Conservation (phyloP, 2,329 filamentous ascomycete species). For the Madurella fahalii region DNA sequence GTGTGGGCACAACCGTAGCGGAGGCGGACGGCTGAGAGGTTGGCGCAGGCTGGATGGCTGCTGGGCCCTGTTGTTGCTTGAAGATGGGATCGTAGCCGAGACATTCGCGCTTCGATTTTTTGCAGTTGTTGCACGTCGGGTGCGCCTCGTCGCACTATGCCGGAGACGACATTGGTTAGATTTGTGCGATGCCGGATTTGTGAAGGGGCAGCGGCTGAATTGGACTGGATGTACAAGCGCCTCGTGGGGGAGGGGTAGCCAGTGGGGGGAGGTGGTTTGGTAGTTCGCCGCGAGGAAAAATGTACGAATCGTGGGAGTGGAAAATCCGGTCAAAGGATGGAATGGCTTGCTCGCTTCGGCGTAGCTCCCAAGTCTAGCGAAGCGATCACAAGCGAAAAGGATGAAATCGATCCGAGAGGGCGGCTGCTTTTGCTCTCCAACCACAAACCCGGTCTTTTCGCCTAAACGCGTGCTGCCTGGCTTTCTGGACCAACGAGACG, state of each 20-base stretch:
- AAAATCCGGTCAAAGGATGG: conserved; percentile 1
- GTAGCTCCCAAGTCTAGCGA: conserved; percentile 31
- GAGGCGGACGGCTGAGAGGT: conserved; percentile 26
- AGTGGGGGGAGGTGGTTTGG: background rate
- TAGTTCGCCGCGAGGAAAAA: background rate
- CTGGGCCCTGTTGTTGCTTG: conserved; percentile 67
- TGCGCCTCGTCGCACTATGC: conserved; percentile 90
- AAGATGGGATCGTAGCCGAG: conserved; percentile 85
- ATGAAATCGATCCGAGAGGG: conserved; percentile 18
- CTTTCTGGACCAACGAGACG: background rate
- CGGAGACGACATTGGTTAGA: background rate
- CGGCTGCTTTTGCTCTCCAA: conserved; percentile 12
- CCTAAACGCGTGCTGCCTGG: background rate
- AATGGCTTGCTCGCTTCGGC: conserved; percentile 31
- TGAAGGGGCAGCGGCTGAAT: background rate
- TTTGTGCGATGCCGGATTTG: background rate
- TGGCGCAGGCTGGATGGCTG: conserved; percentile 66
- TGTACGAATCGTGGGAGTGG: conserved; percentile 1
- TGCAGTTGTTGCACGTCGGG: conserved; percentile 85
- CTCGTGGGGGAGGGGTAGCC: background rate
- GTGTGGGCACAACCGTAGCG: conserved; percentile 27
- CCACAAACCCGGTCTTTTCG: conserved; percentile 5
- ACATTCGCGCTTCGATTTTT: conserved; percentile 84
- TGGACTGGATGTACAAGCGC: background rate
- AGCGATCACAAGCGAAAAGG: conserved; percentile 35